Percentiles rank a stretch among this genome's conserved stretches.
Evolutionary conservation across 768 basidiomycete genomes (phyloP).

Genomic region (Pleurotus giganteus): DNA sequence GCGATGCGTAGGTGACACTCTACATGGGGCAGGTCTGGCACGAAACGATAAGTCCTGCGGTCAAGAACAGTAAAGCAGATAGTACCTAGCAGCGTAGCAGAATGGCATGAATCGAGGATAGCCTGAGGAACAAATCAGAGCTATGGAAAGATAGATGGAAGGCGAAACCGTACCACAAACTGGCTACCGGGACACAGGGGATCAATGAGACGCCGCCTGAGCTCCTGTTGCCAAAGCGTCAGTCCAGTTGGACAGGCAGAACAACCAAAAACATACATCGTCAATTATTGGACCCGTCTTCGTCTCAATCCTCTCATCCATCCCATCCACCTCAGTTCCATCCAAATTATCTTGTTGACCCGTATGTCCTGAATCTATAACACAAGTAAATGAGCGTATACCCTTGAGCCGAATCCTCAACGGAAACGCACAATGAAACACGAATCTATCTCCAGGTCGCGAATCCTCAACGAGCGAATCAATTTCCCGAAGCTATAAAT

Average conservation of each 20-base stretch:
- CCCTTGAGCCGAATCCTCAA: background rate
- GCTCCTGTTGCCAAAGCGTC: slow-evolving; percentile 12
- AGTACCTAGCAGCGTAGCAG: slow-evolving; percentile 22
- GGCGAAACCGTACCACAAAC: background rate
- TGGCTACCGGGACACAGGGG: slow-evolving; percentile 17
- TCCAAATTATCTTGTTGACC: slow-evolving; percentile 31
- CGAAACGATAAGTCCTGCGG: background rate
- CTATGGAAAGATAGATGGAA: background rate
- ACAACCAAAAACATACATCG: slow-evolving; percentile 3
- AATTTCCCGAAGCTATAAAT: slow-evolving; percentile 38
- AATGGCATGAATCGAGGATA: slow-evolving; percentile 21
- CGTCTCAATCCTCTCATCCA: slow-evolving; percentile 35
- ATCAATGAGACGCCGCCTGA: slow-evolving; percentile 20
- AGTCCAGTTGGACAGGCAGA: background rate
- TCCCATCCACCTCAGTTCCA: slow-evolving; percentile 37
- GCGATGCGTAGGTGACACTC: background rate
- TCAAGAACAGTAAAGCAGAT: background rate
- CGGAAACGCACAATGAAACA: slow-evolving; percentile 51
- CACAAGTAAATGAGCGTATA: background rate
- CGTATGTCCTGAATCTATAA: slow-evolving; percentile 42
- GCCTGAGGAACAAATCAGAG: slow-evolving; percentile 4
- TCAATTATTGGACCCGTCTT: background rate
- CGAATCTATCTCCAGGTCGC: slow-evolving; percentile 46
- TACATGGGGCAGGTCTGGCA: background rate
- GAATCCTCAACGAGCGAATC: slow-evolving; percentile 40